These are phyloP conservation scores for Monoraphidium neglectum DNA, from an alignment of 139 green algal species.

Conservation along the genomic window DNA sequence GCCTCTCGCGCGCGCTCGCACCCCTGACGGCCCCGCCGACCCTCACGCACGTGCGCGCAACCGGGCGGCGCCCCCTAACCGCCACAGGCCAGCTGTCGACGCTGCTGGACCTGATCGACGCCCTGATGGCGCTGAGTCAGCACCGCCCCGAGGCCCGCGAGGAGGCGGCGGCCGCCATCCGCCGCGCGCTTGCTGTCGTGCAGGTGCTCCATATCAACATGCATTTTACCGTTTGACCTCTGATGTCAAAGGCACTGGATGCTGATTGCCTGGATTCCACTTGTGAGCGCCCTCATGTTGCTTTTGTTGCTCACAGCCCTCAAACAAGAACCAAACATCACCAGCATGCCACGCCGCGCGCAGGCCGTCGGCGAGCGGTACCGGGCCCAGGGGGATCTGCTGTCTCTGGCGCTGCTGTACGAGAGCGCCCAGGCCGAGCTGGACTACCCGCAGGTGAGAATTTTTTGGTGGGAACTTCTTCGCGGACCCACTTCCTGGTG, in stretches of 20 bases:
- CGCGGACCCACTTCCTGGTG: too few species aligned
- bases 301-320: neutral
- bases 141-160: neutral
- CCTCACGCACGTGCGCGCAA: neutral
- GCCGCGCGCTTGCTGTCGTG: neutral
- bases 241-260: too few species aligned
- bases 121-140: constrained; percentile 8
- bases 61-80: neutral
- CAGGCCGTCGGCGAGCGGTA: constrained; percentile 46
- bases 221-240: too few species aligned
- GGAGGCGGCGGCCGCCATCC: constrained; percentile 19
- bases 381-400: constrained; percentile 31
- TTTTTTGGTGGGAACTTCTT: too few species aligned
- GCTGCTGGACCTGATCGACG: constrained; percentile 42
- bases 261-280: too few species aligned
- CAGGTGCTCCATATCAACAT: too few species aligned
- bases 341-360: neutral
- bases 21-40: neutral
- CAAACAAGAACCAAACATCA: neutral
- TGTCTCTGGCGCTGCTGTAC: constrained; percentile 45
- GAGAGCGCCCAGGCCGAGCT: constrained; percentile 35
- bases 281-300: too few species aligned
- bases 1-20: too few species aligned
- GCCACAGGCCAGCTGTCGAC: constrained; percentile 22
- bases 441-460: constrained; percentile 21